Evolutionary conservation across 1,284 basidiomycete species (phyloP), one percentile per base, ranked within the genome.

Genomic region (Ustilago nuda): DNA sequence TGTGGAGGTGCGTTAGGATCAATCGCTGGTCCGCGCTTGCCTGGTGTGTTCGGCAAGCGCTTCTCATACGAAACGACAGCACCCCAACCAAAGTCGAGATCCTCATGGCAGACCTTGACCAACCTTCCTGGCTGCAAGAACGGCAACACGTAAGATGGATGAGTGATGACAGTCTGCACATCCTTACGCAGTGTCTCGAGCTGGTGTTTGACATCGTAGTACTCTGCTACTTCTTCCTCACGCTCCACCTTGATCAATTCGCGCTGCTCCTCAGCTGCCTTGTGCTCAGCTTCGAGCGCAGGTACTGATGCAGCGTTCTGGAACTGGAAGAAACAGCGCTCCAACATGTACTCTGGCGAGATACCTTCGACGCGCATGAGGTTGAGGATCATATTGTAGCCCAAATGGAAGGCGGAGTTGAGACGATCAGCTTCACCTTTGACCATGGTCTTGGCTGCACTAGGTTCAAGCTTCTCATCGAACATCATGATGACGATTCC

Each of bases 401-500:
- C 96, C 8, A 99, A 89, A 87, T 98, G 95, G 89, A 99, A 99
- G 4, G 97, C 97, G 19, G 95, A 98, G 87, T 99, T 95, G 69
- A 99, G 88, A 45, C 96, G 90, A 87, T 99, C 97, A 7, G 97
- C 95, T 87, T 98, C 93, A 57, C 97, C 97, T 87, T 98, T 98
- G 86, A 99, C 93, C 97, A 99, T 99, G 62, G 89, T 90, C 88
- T 98, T 99, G 53, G 97, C 96, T 0, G 92, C 90, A 3, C 90
- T 87, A 0, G 97, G 95, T 84, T 99, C 97, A 57, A 99, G 89
- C 87, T 97, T 98, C 87, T 98, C 95, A 87, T 99, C 96, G 85
- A 93, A 94, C 97, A 99, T 99, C 94, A 99, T 94, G 84, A 99
- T 98, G 74, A 99, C 97, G 63, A 99, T 95, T 73, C 97, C 97